Percentiles rank a stretch among this genome's conserved stretches.
These are phyloP conservation scores for Xanthoconium separans DNA, from an alignment of 1,284 basidiomycete species.

Conservation along the genomic window DNA sequence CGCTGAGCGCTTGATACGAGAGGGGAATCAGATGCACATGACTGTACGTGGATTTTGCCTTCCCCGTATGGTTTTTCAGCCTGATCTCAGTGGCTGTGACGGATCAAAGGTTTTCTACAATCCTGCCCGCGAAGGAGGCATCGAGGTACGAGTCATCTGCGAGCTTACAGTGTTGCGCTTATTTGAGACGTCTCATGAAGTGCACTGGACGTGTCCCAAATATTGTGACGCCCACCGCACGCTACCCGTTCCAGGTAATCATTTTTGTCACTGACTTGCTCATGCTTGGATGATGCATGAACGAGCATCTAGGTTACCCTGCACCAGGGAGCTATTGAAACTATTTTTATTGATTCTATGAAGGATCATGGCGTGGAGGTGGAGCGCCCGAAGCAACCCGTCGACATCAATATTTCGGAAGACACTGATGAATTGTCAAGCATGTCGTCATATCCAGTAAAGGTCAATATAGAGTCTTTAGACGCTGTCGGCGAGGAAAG, in stretches of 20 bases:
- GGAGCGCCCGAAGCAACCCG: neutral
- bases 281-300: neutral
- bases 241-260: neutral
- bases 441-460: conserved; percentile 39
- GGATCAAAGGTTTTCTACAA: neutral
- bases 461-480: conserved; percentile 32
- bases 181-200: neutral
- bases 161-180: neutral
- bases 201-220: neutral
- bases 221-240: neutral
- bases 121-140: neutral
- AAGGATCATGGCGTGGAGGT: neutral
- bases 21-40: conserved; percentile 67
- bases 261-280: neutral
- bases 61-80: neutral
- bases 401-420: neutral
- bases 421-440: conserved; percentile 43
- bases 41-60: conserved; percentile 37
- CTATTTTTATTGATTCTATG: neutral
- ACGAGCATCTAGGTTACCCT: neutral
- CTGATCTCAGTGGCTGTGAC: neutral
- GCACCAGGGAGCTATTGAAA: neutral
- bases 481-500: conserved; percentile 25
- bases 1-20: conserved; percentile 51
- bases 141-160: neutral